These are phyloP conservation scores for Saksenaea oblongispora DNA, from an alignment of 371 early-diverging fungal species.

Conservation along the genomic window DNA sequence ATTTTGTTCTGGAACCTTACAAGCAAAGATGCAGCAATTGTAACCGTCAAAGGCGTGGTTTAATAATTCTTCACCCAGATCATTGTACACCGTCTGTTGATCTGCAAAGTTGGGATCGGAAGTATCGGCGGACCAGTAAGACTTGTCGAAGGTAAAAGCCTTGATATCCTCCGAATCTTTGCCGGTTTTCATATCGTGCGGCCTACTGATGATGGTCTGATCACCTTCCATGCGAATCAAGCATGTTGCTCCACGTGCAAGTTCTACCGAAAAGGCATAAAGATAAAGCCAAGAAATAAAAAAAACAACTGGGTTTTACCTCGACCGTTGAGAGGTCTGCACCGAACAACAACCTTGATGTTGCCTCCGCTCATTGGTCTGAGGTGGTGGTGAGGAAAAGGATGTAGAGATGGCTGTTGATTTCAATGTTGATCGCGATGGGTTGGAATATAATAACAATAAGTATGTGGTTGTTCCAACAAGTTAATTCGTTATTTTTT, in stretches of 20 bases:
- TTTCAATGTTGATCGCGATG: not conserved
- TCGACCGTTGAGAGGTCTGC: conserved; percentile 75
- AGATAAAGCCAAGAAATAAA: conserved; percentile 4
- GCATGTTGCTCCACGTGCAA: conserved; percentile 60
- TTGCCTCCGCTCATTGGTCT: conserved; percentile 44
- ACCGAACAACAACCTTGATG: conserved; percentile 78
- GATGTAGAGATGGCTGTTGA: not conserved
- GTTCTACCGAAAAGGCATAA: conserved; percentile 42
- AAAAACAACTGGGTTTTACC: conserved; percentile 32
- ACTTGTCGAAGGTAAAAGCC: conserved; percentile 83
- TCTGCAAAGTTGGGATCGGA: conserved; percentile 69
- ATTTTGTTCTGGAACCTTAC: conserved; percentile 36
- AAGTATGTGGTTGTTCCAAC: too few species aligned
- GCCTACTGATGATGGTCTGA: conserved; percentile 68
- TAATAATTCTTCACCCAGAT: conserved; percentile 76
- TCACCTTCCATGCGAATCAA: conserved; percentile 72
- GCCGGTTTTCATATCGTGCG: conserved; percentile 39
- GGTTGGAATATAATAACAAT: not conserved
- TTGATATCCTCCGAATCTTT: conserved; percentile 53
- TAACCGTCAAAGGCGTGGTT: conserved; percentile 89
- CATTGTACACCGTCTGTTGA: conserved; percentile 76
- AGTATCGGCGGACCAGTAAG: conserved; percentile 81
- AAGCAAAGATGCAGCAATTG: conserved; percentile 89
- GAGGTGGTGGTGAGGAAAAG: conserved; percentile 5
- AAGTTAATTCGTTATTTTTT: not conserved